Conservation (phyloP, 1,284 basidiomycete genomes). For the Ceratobasidium sp. region DNA sequence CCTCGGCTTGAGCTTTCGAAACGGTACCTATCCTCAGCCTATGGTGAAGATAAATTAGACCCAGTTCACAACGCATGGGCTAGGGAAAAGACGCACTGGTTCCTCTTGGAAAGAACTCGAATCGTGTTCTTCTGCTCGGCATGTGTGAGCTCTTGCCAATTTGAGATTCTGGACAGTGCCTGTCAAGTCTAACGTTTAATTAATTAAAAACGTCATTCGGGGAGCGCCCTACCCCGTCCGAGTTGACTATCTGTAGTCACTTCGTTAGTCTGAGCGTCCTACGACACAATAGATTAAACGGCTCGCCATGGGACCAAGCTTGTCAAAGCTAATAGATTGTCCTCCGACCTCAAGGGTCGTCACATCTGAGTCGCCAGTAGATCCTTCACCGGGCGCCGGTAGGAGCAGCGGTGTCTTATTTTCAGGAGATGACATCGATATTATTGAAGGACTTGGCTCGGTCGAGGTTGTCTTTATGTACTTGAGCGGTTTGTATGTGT, state of each 20-base stretch:
- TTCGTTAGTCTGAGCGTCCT: neutral
- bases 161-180: constrained; percentile 33
- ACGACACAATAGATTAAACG: neutral
- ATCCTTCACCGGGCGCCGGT: constrained; percentile 15
- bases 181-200: neutral
- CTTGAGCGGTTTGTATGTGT: constrained; percentile 4
- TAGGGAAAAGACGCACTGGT: constrained; percentile 13
- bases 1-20: neutral
- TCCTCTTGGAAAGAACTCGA: constrained; percentile 34
- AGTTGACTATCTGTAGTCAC: constrained; percentile 16
- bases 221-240: constrained; percentile 12
- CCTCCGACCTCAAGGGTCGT: constrained; percentile 34
- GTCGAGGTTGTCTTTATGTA: neutral
- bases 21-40: constrained; percentile 1
- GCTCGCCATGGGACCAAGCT: constrained; percentile 30
- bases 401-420: constrained; percentile 1
- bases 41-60: neutral
- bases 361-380: neutral
- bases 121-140: constrained; percentile 34
- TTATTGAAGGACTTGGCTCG: neutral
- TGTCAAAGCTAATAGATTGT: constrained; percentile 32
- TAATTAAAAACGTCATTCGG: neutral
- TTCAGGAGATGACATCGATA: constrained; percentile 15
- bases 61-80: neutral
- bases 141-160: constrained; percentile 31